A percentile compares a stretch with the other conserved stretches of the same genome.
Conservation (phyloP, 2,329 filamentous ascomycete genomes). For the Didymellaceae sp. region DNA sequence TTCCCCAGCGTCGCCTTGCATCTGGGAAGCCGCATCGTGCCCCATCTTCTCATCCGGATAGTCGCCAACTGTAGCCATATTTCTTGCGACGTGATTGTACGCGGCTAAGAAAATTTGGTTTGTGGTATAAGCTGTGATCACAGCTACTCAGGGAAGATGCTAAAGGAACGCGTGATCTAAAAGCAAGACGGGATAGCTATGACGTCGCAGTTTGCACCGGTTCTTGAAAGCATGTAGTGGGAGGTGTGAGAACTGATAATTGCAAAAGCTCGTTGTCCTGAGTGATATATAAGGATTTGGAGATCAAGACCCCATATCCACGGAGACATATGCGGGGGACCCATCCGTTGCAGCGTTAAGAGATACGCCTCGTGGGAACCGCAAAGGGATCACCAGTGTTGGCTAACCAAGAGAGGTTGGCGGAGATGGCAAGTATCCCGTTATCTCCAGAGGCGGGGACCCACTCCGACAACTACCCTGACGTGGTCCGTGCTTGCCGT, state of each 20-base stretch:
- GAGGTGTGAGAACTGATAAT: no score
- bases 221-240: no score
- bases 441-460: background rate
- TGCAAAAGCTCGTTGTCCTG: background rate
- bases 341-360: background rate
- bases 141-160: no score
- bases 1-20: background rate
- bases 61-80: background rate
- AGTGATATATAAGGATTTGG: background rate
- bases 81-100: background rate
- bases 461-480: background rate
- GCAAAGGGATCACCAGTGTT: background rate
- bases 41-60: background rate
- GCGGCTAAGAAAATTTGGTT: background rate
- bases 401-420: background rate
- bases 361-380: background rate
- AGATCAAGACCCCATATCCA: background rate
- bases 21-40: background rate
- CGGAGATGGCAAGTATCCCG: background rate
- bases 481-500: conserved; percentile 2
- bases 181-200: no score
- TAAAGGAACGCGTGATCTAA: no score
- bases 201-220: no score
- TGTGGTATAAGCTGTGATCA: background rate
- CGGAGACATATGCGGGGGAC: background rate